phyloP scores from a whole-genome alignment of 2,329 filamentous ascomycete species.

The Trichophyton equinum region DNA sequence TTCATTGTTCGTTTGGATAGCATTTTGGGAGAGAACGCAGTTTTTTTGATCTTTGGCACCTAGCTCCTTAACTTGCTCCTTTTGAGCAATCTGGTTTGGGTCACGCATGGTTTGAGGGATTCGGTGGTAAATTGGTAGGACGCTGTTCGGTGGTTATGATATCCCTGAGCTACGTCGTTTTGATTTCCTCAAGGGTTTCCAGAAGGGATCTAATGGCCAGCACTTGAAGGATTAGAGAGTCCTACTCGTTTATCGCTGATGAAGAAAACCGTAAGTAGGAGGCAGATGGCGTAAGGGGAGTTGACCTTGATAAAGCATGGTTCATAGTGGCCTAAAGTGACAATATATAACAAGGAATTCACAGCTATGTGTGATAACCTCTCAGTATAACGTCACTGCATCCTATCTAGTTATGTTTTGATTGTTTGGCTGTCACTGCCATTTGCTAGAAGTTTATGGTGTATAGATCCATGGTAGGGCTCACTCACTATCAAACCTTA shows the following conservation, averaged over 20 bases:
- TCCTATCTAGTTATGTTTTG: neutral
- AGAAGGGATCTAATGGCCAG: neutral
- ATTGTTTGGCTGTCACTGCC: neutral
- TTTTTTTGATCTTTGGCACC: neutral
- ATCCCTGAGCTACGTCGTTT: neutral
- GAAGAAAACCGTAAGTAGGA: neutral
- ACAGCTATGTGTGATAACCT: neutral
- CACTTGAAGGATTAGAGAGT: neutral
- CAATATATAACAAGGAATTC: neutral
- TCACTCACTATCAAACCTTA: slow-evolving; percentile 4
- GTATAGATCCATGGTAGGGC: neutral
- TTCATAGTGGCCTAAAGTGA: neutral
- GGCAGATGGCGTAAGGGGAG: neutral
- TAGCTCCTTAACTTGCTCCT: neutral
- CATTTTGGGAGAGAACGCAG: neutral
- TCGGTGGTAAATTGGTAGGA: neutral
- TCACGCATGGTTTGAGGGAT: neutral
- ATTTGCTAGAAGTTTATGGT: neutral
- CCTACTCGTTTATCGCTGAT: neutral
- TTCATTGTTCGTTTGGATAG: neutral
- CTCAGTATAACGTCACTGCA: neutral
- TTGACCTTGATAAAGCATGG: neutral
- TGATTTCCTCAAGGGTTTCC: neutral
- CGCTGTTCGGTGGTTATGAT: neutral
- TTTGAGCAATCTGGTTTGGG: neutral